These are phyloP conservation scores for Cryptococcus sp. DNA, from an alignment of 1,284 basidiomycete genomes.

Conservation along the genomic window DNA sequence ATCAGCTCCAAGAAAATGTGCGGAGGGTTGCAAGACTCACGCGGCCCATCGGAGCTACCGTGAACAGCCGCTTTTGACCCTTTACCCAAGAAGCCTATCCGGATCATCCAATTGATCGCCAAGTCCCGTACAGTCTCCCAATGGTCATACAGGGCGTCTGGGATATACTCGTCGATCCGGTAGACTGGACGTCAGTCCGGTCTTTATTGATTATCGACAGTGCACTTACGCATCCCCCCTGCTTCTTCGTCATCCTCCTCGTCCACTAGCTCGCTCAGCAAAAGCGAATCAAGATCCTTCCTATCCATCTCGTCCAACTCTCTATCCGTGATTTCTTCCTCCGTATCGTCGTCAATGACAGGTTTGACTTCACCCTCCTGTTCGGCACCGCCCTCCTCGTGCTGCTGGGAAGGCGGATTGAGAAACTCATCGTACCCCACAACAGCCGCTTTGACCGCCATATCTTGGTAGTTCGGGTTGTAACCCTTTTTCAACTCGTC, in stretches of 20 bases:
- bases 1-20: too few relatives aligned
- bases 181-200: slow-evolving; percentile 58
- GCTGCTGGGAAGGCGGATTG: slow-evolving; percentile 23
- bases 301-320: slow-evolving; percentile 63
- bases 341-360: slow-evolving; percentile 29
- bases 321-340: slow-evolving; percentile 46
- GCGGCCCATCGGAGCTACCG: slow-evolving; percentile 28
- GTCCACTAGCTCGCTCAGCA: slow-evolving; percentile 66
- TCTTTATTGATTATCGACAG: too few relatives aligned
- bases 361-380: slow-evolving; percentile 50
- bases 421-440: slow-evolving; percentile 85
- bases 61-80: slow-evolving; percentile 12
- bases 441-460: slow-evolving; percentile 95
- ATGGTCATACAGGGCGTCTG: slow-evolving; percentile 68
- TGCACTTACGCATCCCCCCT: slow-evolving; percentile 24
- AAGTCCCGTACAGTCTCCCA: slow-evolving; percentile 67
- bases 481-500: slow-evolving; percentile 74
- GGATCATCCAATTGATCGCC: slow-evolving; percentile 60
- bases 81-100: slow-evolving; percentile 57
- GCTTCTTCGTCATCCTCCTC: slow-evolving; percentile 20
- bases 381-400: slow-evolving; percentile 47
- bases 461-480: slow-evolving; percentile 95
- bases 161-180: slow-evolving; percentile 76
- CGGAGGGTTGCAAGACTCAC: slow-evolving; percentile 25
- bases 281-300: slow-evolving; percentile 65